A percentile compares a stretch with the other conserved stretches of the same genome.
Evolutionary conservation across 1,284 basidiomycete species (phyloP).

Genomic region (Malassezia cuniculi): DNA sequence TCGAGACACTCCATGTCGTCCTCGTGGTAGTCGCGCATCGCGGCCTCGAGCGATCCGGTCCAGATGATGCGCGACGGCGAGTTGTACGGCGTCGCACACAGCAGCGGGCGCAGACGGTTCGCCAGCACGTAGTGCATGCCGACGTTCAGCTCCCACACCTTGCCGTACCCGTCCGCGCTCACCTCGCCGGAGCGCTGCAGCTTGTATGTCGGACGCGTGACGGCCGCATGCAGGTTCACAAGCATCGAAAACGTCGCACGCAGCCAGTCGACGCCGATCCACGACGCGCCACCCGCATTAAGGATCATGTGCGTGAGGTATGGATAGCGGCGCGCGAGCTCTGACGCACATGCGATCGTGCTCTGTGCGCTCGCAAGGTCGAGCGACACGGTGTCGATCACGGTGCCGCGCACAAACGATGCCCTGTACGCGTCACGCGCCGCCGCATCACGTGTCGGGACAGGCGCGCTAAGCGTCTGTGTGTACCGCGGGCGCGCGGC

Average conservation of each 20-base stretch:
- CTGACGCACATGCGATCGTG: conserved; percentile 30
- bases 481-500: conserved; percentile 16
- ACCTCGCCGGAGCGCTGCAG: conserved; percentile 37
- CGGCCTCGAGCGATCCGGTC: conserved; percentile 44
- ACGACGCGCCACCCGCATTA: conserved; percentile 42
- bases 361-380: conserved; percentile 42
- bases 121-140: conserved; percentile 42
- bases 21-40: conserved; percentile 28
- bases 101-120: conserved; percentile 24
- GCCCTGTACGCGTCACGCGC: conserved; percentile 32
- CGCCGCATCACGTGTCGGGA: conserved; percentile 21
- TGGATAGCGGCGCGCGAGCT: conserved; percentile 13
- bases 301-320: conserved; percentile 44
- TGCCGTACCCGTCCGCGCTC: conserved; percentile 39
- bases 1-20: conserved; percentile 40
- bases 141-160: conserved; percentile 45
- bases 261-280: conserved; percentile 39
- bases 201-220: conserved; percentile 43
- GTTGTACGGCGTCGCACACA: conserved; percentile 33
- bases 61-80: conserved; percentile 39
- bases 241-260: conserved; percentile 32
- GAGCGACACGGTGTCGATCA: conserved; percentile 39
- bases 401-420: conserved; percentile 32
- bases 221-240: conserved; percentile 35
- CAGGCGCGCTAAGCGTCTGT: conserved; percentile 1